Base-by-base conservation (phyloP, 805 yeast genomes). In the Cyberlindnera mycetangii region DNA sequence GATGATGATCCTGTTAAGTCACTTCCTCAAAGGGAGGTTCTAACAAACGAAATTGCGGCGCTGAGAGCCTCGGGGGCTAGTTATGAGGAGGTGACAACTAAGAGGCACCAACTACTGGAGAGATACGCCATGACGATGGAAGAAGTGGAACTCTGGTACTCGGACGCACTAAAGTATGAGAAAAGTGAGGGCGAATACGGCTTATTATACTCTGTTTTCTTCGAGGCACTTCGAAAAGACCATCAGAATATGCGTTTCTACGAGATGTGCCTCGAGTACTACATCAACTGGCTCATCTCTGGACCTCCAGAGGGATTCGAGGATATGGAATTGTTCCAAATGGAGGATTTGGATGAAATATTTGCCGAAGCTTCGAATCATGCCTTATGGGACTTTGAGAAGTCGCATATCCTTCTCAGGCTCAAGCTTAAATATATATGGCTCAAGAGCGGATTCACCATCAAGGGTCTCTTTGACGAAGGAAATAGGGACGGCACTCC, bases 131-230 rank as follows among this genome's bases (percentile, higher is more conserved):
- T 45, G 39, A 14, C 42, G 5, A 19, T 32, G 17, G 18, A 40
- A 19, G 31, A 44, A 12, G 41, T 40, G 14, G 34, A 45, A 18
- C 14, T 32, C 6, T 45, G 49, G 49, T 41, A 41, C 24, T 7
- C 20, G 2, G 49, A 45, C 22, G 45, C 45, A 11, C 3, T 41
- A 12, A 9, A 27, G 7, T 9, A 20, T 9, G 43, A 45, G 24
- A 12, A 19, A 25, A 37, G 21, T 7, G 36, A 12, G 4, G 10
- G 14, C 2, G 44, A 40, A n/a, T 40, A 33, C 20, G 42, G 40
- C 16, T 12, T 35, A 7, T 12, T 44, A 6, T 36, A 32, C 16
- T 4, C n/a, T 4, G 20, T 39, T 10, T 41, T 45, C n/a, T 30
- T 30, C 19, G 36, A 37, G 2, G 12, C 16, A 3, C 32, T 45